Evolutionary conservation across 2,329 filamentous ascomycete genomes (phyloP).

Genomic region (Graphilbum ipis-grandicollis): DNA sequence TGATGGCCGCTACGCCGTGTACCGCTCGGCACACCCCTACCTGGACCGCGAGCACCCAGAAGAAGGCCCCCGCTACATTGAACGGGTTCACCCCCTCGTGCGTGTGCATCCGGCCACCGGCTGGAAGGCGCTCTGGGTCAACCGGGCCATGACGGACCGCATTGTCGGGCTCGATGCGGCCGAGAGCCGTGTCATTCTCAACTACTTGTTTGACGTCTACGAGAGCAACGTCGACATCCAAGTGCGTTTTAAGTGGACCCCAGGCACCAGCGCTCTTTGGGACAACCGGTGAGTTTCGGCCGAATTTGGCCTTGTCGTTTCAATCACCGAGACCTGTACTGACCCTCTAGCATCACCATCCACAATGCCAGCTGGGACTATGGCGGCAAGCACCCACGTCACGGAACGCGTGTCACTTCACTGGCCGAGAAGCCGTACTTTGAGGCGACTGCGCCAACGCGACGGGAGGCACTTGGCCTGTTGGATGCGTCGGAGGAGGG

Average conservation of each 20-base stretch:
- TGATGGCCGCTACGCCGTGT: constrained; percentile 48
- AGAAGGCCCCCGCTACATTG: constrained; percentile 46
- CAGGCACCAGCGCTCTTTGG: constrained; percentile 49
- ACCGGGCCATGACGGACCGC: constrained; percentile 47
- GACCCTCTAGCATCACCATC: constrained; percentile 40
- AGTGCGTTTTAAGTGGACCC: constrained; percentile 54
- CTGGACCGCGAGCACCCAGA: constrained; percentile 44
- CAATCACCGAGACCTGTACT: background rate
- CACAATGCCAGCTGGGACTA: constrained; percentile 64
- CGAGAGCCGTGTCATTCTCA: constrained; percentile 51
- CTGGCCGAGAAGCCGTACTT: constrained; percentile 58
- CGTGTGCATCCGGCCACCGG: constrained; percentile 53
- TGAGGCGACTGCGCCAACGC: constrained; percentile 43
- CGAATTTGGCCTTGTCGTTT: no score
- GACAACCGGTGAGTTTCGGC: constrained; percentile 37
- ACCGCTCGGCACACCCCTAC: constrained; percentile 48
- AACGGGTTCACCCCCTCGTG: constrained; percentile 50
- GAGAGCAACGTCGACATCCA: constrained; percentile 57
- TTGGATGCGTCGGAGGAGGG: constrained; percentile 33
- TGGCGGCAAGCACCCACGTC: constrained; percentile 45
- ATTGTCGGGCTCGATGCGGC: constrained; percentile 53
- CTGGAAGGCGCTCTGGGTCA: constrained; percentile 60
- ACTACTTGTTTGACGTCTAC: constrained; percentile 50
- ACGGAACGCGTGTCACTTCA: constrained; percentile 55
- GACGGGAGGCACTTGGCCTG: constrained; percentile 48